These are phyloP conservation scores for Blastomyces percursus DNA, from an alignment of 2,329 filamentous ascomycete species.

Conservation along the genomic window DNA sequence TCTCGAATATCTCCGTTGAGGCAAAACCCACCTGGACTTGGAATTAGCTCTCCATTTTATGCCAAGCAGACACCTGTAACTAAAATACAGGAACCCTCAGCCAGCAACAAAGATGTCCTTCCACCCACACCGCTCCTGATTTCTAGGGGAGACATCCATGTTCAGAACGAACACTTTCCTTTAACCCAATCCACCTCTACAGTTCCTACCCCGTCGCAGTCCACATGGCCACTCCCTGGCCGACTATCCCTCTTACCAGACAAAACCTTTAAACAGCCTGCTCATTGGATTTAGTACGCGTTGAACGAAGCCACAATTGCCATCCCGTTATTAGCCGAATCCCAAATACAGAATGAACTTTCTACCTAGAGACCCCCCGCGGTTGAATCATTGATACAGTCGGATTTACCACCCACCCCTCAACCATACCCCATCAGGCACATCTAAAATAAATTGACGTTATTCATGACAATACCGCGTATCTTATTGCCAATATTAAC, in stretches of 20 bases:
- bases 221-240: background rate
- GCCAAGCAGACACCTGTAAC: background rate
- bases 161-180: background rate
- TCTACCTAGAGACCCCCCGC: background rate
- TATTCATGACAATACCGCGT: background rate
- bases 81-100: background rate
- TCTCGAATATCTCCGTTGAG: background rate
- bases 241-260: background rate
- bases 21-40: background rate
- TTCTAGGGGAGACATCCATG: background rate
- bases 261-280: conserved; percentile 1
- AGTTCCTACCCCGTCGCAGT: background rate
- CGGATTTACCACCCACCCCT: background rate
- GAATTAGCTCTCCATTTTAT: background rate
- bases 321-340: background rate
- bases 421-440: background rate
- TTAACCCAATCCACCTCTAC: background rate
- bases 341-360: background rate
- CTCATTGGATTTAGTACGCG: background rate
- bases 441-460: background rate
- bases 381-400: background rate
- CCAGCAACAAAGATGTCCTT: background rate
- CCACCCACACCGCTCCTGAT: background rate
- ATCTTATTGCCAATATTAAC: background rate
- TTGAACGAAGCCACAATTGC: background rate